phyloP scores from a whole-genome alignment of 257 asterid species.

The Solanum pinnatisectum region DNA sequence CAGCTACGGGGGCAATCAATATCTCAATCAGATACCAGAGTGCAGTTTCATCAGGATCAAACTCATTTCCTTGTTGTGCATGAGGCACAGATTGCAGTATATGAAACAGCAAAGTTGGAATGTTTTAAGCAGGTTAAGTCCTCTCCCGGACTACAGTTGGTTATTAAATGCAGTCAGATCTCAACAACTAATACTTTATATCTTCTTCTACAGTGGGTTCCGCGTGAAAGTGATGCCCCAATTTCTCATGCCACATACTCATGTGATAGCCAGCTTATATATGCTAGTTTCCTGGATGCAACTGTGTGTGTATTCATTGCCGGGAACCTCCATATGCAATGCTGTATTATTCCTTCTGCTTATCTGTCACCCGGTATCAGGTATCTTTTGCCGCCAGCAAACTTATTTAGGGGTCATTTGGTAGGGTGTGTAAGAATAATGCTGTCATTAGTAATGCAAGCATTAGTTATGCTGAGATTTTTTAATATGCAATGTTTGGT shows the following conservation, averaged over 20 bases:
- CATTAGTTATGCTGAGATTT: neutral
- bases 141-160: neutral
- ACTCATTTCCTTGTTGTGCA: constrained; percentile 49
- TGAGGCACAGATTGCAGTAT: constrained; percentile 52
- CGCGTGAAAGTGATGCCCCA: constrained; percentile 40
- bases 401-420: neutral
- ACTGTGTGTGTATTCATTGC: constrained; percentile 45
- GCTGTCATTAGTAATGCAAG: too few species aligned
- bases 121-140: constrained; percentile 39
- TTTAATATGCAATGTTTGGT: neutral
- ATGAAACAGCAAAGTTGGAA: constrained; percentile 44
- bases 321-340: constrained; percentile 29
- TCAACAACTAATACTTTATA: neutral
- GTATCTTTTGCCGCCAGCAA: neutral
- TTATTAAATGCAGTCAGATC: neutral
- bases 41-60: constrained; percentile 62
- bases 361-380: constrained; percentile 37
- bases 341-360: constrained; percentile 48
- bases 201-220: constrained; percentile 39
- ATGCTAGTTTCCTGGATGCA: constrained; percentile 52
- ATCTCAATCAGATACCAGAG: constrained; percentile 43
- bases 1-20: constrained; percentile 40
- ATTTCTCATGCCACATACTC: constrained; percentile 56
- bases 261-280: constrained; percentile 57
- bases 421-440: neutral